Base-by-base conservation (phyloP, 2,329 filamentous ascomycete genomes). In the Fusarium austroafricanum region DNA sequence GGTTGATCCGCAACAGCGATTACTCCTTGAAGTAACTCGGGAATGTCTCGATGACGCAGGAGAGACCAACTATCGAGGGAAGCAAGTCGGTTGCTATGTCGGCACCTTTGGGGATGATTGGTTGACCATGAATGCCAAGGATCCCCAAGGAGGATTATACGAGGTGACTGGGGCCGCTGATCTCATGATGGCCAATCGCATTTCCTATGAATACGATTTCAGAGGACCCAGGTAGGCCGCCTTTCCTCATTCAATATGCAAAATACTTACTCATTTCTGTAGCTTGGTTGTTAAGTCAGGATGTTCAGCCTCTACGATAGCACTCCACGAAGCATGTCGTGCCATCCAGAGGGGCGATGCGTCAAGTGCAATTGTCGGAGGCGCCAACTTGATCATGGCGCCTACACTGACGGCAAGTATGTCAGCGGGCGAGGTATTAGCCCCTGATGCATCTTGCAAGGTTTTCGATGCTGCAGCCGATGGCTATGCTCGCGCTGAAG, bases 381-480 rank as follows among this genome's bases (percentile, higher is more conserved):
- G 60, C 0, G 37, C 56, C 6, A 63, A 21, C 3, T 40, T 63
- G 29, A 61, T 63, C 38, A 43, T 26, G 7, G 55, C 60, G 1
- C 60, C 60, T 2, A 37, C 47, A 0, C 9, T 61, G 3, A 61
- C 38, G 3, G 10, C 56, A 2, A 49, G 55, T 3, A 63, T 61
- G 60, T 40, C 56, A 15, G 3, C 7, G 2, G 35, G 44, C 71
- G 62, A 12, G 72, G 72, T 10, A 6, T 23, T 2, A 79, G 80
- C 1, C 77, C 83, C 52, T 79, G 82, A 2, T 71, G 79, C 53
- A 79, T 83, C 0, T 78, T 65, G 26, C 55, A 52, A 8, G 49
- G 56, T 2, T 5, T 63, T 63, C 18, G 60, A 61, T 35, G 56
- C n/a, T 14, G 38, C 56, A 2, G 60, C 43, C 0, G 43, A 63